These are phyloP conservation scores for Penicillium expansum DNA, from an alignment of 2,329 filamentous ascomycete genomes.

Conservation along the genomic window DNA sequence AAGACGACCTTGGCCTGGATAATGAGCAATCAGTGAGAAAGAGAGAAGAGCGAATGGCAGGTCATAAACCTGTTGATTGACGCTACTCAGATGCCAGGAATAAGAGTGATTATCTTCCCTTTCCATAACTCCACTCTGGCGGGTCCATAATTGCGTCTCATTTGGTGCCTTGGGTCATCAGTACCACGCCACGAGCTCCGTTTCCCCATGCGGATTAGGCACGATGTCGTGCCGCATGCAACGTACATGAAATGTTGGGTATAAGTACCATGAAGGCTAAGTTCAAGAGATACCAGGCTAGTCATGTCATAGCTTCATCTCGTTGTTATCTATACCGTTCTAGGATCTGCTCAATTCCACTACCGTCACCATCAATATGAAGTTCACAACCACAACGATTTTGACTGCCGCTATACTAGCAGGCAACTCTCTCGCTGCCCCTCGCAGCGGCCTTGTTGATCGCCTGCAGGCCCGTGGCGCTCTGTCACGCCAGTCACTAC, in stretches of 20 bases:
- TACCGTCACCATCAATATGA: constrained; percentile 26
- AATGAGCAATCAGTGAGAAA: background rate
- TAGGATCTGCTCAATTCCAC: background rate
- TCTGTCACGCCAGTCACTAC: constrained; percentile 27
- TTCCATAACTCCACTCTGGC: background rate
- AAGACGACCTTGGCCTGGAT: background rate
- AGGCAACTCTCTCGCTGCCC: constrained; percentile 28
- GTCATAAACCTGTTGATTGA: background rate
- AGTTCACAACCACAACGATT: constrained; percentile 19
- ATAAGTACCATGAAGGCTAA: constrained; percentile 10
- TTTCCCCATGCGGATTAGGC: constrained; percentile 21
- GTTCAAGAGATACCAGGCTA: background rate
- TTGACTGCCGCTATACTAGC: constrained; percentile 26
- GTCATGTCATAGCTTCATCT: background rate
- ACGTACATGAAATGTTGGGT: background rate
- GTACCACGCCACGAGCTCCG: constrained; percentile 7
- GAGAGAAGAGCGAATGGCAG: constrained; percentile 2
- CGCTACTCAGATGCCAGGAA: background rate
- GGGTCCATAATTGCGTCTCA: constrained; percentile 6
- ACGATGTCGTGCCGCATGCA: constrained; percentile 17
- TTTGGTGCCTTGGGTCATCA: background rate
- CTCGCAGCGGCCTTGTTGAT: constrained; percentile 27
- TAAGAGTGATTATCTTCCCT: background rate
- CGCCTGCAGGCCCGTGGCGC: constrained; percentile 31
- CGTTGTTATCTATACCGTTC: background rate